These are phyloP conservation scores for Geopyxis carbonaria DNA, from an alignment of 495 filamentous ascomycete species.

Conservation along the genomic window DNA sequence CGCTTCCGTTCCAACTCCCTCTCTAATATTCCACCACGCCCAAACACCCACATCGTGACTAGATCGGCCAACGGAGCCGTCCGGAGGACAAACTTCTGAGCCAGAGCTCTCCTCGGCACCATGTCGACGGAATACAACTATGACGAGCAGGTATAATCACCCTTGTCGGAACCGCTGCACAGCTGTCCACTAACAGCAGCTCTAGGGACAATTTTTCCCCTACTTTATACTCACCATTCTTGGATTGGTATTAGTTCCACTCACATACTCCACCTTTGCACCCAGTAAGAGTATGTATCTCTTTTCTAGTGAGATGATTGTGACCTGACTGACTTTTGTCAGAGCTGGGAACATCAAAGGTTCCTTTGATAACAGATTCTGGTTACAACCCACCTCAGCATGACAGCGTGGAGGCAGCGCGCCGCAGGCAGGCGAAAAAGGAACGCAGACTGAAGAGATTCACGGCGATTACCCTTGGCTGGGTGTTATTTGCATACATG, in stretches of 20 bases:
- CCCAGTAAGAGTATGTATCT: constrained; percentile 19
- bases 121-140: constrained; percentile 98
- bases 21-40: background rate
- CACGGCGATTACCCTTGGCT: constrained; percentile 56
- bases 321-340: constrained; percentile 30
- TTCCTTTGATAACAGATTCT: constrained; percentile 48
- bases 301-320: too few species aligned
- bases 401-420: constrained; percentile 67
- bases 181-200: constrained; percentile 5
- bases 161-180: background rate
- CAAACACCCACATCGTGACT: background rate
- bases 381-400: constrained; percentile 66
- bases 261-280: constrained; percentile 51
- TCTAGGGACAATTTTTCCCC: constrained; percentile 89
- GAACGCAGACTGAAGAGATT: constrained; percentile 80
- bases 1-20: background rate
- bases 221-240: constrained; percentile 91
- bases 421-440: constrained; percentile 74
- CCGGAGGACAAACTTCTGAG: too few species aligned
- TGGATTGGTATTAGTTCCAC: constrained; percentile 71
- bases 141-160: constrained; percentile 58
- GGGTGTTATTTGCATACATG: constrained; percentile 79
- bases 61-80: background rate
- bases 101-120: constrained; percentile 30
- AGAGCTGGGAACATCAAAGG: constrained; percentile 40